These are phyloP conservation scores for Saccharomycopsis hybrid DNA, from an alignment of 1,139 yeast genomes.

Conservation along the genomic window DNA sequence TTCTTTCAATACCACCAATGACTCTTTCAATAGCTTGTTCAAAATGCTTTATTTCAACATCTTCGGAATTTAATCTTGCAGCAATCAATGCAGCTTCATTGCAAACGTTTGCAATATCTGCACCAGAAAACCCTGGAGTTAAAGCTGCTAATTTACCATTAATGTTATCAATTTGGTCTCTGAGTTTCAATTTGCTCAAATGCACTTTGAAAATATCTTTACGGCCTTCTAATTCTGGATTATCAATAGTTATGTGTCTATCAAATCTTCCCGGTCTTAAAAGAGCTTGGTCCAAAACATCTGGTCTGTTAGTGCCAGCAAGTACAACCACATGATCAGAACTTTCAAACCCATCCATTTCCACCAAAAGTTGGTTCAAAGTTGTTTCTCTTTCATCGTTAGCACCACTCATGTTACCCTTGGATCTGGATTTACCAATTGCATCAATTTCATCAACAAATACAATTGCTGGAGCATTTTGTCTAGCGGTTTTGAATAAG, in stretches of 20 bases:
- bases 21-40: constrained; percentile 81
- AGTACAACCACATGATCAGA: constrained; percentile 73
- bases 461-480: constrained; percentile 73
- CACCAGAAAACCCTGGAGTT: constrained; percentile 83
- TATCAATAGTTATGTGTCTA: constrained; percentile 66
- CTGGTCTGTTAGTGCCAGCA: constrained; percentile 81
- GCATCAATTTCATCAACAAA: constrained; percentile 86
- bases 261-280: constrained; percentile 84
- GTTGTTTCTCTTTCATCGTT: constrained; percentile 81
- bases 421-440: constrained; percentile 72
- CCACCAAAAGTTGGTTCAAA: constrained; percentile 70
- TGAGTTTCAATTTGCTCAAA: constrained; percentile 51
- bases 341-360: constrained; percentile 77
- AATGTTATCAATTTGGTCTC: constrained; percentile 38
- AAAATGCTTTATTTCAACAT: constrained; percentile 56
- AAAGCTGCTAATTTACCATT: constrained; percentile 70
- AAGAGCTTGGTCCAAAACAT: constrained; percentile 68
- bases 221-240: constrained; percentile 74
- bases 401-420: constrained; percentile 56
- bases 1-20: constrained; percentile 73
- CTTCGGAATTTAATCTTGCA: constrained; percentile 55
- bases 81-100: constrained; percentile 82
- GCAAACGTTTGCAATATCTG: constrained; percentile 79
- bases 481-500: constrained; percentile 70
- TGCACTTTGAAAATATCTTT: constrained; percentile 70